Percentiles rank a stretch among this genome's conserved stretches.
Evolutionary conservation across 768 basidiomycete species (phyloP).

Genomic region (Lactifluus pinguis): DNA sequence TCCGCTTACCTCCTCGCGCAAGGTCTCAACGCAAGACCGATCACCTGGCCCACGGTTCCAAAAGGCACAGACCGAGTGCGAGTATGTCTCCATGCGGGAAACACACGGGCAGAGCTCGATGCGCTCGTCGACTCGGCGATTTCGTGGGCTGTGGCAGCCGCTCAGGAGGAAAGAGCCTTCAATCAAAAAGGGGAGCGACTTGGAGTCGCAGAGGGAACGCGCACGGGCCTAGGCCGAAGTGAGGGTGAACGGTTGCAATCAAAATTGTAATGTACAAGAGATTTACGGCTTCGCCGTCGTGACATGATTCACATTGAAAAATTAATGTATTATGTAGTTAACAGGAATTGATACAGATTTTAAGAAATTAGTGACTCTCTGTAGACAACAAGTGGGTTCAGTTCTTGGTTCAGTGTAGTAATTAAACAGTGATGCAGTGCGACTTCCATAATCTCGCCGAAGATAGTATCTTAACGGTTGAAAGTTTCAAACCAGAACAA

Average conservation of each 20-base stretch:
- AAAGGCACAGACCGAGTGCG: slow-evolving; percentile 77
- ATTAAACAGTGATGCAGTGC: no score
- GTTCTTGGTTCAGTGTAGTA: no score
- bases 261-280: neutral
- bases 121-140: slow-evolving; percentile 43
- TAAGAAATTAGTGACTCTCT: no score
- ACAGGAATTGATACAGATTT: no score
- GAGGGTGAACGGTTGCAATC: neutral
- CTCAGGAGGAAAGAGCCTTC: neutral
- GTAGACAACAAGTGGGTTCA: no score
- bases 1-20: slow-evolving; percentile 49
- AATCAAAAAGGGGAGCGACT: neutral
- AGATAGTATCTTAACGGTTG: no score
- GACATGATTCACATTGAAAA: no score
- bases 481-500: no score
- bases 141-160: slow-evolving; percentile 31
- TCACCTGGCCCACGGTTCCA: slow-evolving; percentile 85
- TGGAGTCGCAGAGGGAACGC: neutral
- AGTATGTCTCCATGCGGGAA: slow-evolving; percentile 80
- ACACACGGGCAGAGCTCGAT: slow-evolving; percentile 55
- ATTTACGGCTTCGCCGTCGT: no score
- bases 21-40: slow-evolving; percentile 63
- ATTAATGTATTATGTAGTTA: no score
- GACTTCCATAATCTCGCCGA: no score
- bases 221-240: neutral